Percentiles rank a stretch among this genome's conserved stretches.
phyloP scores from a whole-genome alignment of 352 stramenopile species.

The Phytophthora tubulina region DNA sequence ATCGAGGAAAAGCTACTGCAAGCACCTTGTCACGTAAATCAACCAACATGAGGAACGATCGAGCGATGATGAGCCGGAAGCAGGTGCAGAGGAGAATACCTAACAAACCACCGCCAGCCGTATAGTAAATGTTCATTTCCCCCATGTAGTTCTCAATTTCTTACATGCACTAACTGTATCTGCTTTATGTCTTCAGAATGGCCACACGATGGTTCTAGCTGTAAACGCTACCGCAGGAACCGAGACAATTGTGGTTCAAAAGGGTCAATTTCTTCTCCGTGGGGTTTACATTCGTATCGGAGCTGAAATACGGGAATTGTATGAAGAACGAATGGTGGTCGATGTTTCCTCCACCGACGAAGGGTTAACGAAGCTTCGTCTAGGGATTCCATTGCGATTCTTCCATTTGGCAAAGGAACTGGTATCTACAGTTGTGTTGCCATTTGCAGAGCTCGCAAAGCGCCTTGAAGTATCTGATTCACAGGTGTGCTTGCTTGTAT shows the following conservation, averaged over 20 bases:
- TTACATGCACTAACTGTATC: background rate
- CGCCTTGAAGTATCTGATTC: conserved; percentile 16
- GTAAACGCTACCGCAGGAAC: conserved; percentile 23
- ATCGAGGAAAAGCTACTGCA: background rate
- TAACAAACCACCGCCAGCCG: conserved; percentile 32
- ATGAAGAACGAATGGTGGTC: conserved; percentile 39
- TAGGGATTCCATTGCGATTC: conserved; percentile 35
- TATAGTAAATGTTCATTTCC: conserved; percentile 45
- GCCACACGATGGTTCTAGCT: conserved; percentile 32
- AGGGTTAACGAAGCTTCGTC: conserved; percentile 23
- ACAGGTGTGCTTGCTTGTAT: conserved; percentile 17
- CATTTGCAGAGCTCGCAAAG: conserved; percentile 3
- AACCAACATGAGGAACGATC: background rate
- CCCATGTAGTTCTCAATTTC: background rate
- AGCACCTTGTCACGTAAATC: conserved; percentile 1
- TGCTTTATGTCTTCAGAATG: conserved; percentile 23
- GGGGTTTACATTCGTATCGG: conserved; percentile 34
- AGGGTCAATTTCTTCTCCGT: conserved; percentile 32
- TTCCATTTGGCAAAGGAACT: conserved; percentile 43
- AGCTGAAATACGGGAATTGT: conserved; percentile 39
- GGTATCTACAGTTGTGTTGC: conserved; percentile 30
- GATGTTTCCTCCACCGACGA: conserved; percentile 4
- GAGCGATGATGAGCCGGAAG: conserved; percentile 1
- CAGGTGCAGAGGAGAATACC: conserved; percentile 27
- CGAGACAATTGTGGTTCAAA: conserved; percentile 30